Conservation (phyloP, 352 stramenopile genomes). For the Phytopythium aichiense region DNA sequence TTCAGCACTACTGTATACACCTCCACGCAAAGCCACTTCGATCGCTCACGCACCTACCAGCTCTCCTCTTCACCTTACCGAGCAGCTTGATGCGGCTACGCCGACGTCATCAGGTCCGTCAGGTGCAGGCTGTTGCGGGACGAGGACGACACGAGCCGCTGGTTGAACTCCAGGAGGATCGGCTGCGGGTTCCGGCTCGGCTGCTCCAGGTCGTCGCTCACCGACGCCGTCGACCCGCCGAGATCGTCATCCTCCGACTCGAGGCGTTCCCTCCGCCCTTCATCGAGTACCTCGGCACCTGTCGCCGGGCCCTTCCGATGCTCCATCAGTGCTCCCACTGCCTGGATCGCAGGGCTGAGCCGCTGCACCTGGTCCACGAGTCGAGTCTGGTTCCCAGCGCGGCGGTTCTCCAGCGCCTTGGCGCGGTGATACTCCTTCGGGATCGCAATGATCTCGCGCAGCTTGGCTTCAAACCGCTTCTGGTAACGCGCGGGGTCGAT, state of each 20-base stretch:
- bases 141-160: constrained; percentile 24
- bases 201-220: constrained; percentile 40
- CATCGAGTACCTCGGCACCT: constrained; percentile 12
- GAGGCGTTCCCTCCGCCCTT: constrained; percentile 17
- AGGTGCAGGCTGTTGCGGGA: constrained; percentile 34
- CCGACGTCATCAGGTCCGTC: constrained; percentile 15
- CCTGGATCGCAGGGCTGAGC: constrained; percentile 32
- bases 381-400: constrained; percentile 5
- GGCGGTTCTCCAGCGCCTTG: constrained; percentile 13
- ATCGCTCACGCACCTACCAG: no score
- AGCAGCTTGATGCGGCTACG: constrained; percentile 2
- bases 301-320: constrained; percentile 1
- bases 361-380: constrained; percentile 29
- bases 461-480: constrained; percentile 75
- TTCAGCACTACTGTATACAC: not conserved
- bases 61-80: not conserved
- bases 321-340: constrained; percentile 24
- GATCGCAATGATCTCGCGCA: constrained; percentile 77
- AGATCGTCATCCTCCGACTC: constrained; percentile 31
- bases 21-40: no score
- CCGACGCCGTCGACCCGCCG: constrained; percentile 16
- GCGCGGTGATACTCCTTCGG: constrained; percentile 50
- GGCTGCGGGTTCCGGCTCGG: constrained; percentile 46
- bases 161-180: constrained; percentile 53
- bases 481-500: constrained; percentile 79